phyloP scores from a whole-genome alignment of 768 basidiomycete species.

The Dioszegia crocea region DNA sequence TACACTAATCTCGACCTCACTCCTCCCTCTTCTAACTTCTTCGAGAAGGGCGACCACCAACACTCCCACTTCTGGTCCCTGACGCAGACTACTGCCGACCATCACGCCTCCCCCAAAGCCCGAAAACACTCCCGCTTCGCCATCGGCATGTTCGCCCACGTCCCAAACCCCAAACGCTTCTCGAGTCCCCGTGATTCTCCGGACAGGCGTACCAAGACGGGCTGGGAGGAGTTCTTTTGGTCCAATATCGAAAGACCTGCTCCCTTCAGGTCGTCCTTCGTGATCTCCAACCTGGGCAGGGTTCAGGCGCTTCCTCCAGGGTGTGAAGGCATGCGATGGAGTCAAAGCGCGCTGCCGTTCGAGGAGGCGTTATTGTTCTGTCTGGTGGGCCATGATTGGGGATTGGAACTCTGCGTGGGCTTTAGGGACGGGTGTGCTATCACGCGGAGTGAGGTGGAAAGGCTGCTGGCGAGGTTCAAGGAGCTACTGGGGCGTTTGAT shows the following conservation, averaged over 20 bases:
- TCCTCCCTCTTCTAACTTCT: neutral
- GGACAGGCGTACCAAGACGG: neutral
- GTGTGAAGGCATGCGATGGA: conserved; percentile 5
- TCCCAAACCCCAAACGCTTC: conserved; percentile 6
- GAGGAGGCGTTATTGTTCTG: neutral
- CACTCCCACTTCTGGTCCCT: conserved; percentile 2
- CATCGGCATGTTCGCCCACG: conserved; percentile 5
- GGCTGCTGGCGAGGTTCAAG: neutral
- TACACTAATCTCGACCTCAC: neutral
- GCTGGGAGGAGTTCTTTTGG: conserved; percentile 10
- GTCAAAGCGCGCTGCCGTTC: conserved; percentile 7
- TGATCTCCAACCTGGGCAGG: conserved; percentile 4
- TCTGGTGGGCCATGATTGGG: neutral
- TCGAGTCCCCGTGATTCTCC: neutral
- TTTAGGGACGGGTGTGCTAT: conserved; percentile 12
- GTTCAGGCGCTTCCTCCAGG: neutral
- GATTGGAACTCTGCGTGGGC: neutral
- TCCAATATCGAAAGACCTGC: neutral
- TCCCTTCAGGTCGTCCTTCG: neutral
- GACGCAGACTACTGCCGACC: neutral
- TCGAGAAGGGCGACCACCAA: no score
- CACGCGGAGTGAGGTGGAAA: neutral
- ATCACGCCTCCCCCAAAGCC: neutral
- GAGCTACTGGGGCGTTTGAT: neutral
- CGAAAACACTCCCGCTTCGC: neutral